Conservation (phyloP, 2,329 filamentous ascomycete genomes). For the Alternaria sp. region DNA sequence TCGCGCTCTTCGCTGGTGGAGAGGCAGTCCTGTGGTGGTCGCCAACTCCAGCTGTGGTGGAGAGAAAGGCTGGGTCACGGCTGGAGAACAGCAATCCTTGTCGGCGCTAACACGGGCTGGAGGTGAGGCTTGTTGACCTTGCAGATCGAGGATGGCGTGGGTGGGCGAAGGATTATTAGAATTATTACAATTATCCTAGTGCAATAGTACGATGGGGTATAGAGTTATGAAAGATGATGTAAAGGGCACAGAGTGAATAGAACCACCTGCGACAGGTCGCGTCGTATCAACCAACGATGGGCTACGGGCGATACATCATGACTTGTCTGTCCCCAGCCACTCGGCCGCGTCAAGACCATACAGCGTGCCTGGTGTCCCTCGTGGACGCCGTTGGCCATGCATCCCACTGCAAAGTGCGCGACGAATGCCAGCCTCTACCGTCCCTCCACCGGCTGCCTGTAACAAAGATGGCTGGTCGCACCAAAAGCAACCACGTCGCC, state of each 20-base stretch:
- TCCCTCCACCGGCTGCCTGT: not conserved
- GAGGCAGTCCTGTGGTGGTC: slow-evolving; percentile 12
- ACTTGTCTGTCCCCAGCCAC: slow-evolving; percentile 9
- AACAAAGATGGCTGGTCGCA: slow-evolving; percentile 6
- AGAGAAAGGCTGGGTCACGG: slow-evolving; percentile 18
- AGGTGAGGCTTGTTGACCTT: slow-evolving; percentile 2
- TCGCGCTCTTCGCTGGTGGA: slow-evolving; percentile 9
- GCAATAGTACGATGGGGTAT: not conserved
- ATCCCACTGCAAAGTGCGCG: not conserved
- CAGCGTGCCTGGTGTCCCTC: slow-evolving; percentile 12
- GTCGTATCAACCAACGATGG: not conserved
- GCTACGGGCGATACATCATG: slow-evolving; percentile 1
- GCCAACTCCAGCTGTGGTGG: slow-evolving; percentile 12
- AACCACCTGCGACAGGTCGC: not conserved
- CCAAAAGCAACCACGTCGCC: slow-evolving; percentile 6
- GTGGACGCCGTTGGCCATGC: slow-evolving; percentile 17
- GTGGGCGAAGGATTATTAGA: not conserved
- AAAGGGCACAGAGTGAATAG: not conserved
- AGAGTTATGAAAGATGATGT: not conserved
- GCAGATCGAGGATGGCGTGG: not conserved
- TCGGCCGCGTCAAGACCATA: slow-evolving; percentile 5
- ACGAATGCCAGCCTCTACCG: slow-evolving; percentile 10
- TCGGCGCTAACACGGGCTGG: slow-evolving; percentile 14
- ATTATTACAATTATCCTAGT: not conserved
- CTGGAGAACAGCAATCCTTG: slow-evolving; percentile 19